Evolutionary conservation across 495 filamentous ascomycete species (phyloP).

Genomic region (Penicillium pulvis): DNA sequence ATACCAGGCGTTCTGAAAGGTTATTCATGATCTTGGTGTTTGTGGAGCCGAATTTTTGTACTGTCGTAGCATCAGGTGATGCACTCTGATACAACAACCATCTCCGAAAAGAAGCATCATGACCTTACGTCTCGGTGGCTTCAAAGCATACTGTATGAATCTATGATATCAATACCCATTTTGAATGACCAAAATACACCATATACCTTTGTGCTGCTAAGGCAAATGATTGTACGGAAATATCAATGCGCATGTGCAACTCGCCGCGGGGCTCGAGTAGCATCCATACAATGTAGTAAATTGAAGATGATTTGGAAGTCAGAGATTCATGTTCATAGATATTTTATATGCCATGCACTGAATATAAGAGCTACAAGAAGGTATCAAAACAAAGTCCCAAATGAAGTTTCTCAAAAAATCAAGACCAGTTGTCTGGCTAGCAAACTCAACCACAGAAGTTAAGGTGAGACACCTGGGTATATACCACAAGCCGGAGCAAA

Average conservation of each 20-base stretch:
- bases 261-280: no score
- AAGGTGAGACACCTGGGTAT: conserved; percentile 27
- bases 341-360: neutral
- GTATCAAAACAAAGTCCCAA: conserved; percentile 5
- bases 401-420: neutral
- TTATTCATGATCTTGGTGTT: neutral
- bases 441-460: conserved; percentile 20
- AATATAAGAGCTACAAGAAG: neutral
- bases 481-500: conserved; percentile 26
- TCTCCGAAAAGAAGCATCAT: neutral
- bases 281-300: no score
- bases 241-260: no score
- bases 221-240: no score
- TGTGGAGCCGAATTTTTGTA: neutral
- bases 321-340: neutral
- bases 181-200: neutral
- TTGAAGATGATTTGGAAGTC: neutral
- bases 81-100: neutral
- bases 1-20: conserved; percentile 13
- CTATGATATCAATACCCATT: neutral
- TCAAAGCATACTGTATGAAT: neutral
- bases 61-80: neutral
- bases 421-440: conserved; percentile 15
- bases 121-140: no score
- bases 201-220: neutral